Conservation (phyloP, 768 basidiomycete species). For the Flagelloscypha sp. region DNA sequence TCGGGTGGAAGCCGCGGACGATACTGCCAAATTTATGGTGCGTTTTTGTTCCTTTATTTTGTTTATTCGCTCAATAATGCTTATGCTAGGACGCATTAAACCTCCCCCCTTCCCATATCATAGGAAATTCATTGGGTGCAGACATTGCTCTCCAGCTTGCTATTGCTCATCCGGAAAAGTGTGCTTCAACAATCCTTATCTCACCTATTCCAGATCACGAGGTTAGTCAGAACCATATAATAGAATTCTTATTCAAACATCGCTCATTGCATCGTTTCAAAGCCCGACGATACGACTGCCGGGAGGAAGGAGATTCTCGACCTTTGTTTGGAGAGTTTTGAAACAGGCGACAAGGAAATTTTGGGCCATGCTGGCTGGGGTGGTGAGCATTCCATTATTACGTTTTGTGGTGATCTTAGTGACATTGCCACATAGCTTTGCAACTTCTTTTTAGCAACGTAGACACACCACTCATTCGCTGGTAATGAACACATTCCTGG, state of each 20-base stretch:
- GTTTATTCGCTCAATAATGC: neutral
- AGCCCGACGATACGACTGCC: conserved; percentile 10
- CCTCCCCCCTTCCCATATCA: conserved; percentile 29
- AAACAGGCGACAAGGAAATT: conserved; percentile 16
- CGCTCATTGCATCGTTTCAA: neutral
- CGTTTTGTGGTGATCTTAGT: neutral
- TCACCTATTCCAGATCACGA: conserved; percentile 20
- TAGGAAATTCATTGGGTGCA: conserved; percentile 31
- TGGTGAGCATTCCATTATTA: conserved; percentile 11
- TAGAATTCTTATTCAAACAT: neutral
- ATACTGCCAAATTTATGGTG: conserved; percentile 21
- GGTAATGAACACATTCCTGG: too few relatives aligned
- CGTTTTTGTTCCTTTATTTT: conserved; percentile 3
- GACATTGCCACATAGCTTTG: conserved; percentile 6
- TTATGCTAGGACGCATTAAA: conserved; percentile 23
- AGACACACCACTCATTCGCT: conserved; percentile 13
- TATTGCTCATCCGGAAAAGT: conserved; percentile 24
- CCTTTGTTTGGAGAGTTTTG: conserved; percentile 20
- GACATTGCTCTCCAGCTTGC: conserved; percentile 26
- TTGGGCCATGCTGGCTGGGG: conserved; percentile 21
- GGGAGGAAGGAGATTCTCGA: conserved; percentile 19
- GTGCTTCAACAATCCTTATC: conserved; percentile 26
- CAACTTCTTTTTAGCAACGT: conserved; percentile 25
- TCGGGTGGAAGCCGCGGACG: conserved; percentile 19
- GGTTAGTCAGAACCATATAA: conserved; percentile 26